These are phyloP conservation scores for Naganishia antarctica DNA, from an alignment of 768 basidiomycete species.

Conservation along the genomic window DNA sequence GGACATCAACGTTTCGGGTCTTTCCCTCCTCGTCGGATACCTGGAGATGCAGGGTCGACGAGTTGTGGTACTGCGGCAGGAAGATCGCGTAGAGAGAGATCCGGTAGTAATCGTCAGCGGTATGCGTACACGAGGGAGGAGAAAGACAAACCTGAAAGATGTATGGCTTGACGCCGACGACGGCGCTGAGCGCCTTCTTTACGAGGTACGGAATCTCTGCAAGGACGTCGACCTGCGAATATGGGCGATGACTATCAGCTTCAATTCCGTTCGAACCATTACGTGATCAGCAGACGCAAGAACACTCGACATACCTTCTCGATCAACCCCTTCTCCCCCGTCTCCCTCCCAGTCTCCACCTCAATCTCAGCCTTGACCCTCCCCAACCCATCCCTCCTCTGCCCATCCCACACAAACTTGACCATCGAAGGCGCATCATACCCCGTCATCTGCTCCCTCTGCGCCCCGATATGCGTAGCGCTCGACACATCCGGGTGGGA, in stretches of 20 bases:
- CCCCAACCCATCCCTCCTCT: slow-evolving; percentile 38
- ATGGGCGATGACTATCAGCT: no score
- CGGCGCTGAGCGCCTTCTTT: slow-evolving; percentile 87
- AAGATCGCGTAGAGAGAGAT: background rate
- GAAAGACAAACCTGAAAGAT: slow-evolving; percentile 77
- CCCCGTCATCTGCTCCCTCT: slow-evolving; percentile 70
- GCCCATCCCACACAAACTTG: slow-evolving; percentile 71
- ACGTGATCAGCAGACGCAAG: background rate
- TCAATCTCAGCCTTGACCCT: slow-evolving; percentile 51
- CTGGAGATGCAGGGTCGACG: slow-evolving; percentile 55
- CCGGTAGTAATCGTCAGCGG: background rate
- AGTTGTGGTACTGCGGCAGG: slow-evolving; percentile 57
- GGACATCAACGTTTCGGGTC: slow-evolving; percentile 50
- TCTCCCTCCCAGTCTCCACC: slow-evolving; percentile 63
- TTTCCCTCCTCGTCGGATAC: slow-evolving; percentile 47
- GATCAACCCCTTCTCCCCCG: slow-evolving; percentile 51
- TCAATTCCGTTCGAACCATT: no score
- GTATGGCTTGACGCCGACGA: slow-evolving; percentile 85
- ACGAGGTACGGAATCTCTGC: slow-evolving; percentile 90
- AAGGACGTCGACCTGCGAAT: slow-evolving; percentile 77
- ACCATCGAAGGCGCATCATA: slow-evolving; percentile 70
- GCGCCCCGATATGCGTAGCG: slow-evolving; percentile 55
- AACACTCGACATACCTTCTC: slow-evolving; percentile 37
- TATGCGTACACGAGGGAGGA: slow-evolving; percentile 6
- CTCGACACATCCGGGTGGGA: slow-evolving; percentile 34